These are phyloP conservation scores for Pyricularia sp. DNA, from an alignment of 2,329 filamentous ascomycete species.

Conservation along the genomic window DNA sequence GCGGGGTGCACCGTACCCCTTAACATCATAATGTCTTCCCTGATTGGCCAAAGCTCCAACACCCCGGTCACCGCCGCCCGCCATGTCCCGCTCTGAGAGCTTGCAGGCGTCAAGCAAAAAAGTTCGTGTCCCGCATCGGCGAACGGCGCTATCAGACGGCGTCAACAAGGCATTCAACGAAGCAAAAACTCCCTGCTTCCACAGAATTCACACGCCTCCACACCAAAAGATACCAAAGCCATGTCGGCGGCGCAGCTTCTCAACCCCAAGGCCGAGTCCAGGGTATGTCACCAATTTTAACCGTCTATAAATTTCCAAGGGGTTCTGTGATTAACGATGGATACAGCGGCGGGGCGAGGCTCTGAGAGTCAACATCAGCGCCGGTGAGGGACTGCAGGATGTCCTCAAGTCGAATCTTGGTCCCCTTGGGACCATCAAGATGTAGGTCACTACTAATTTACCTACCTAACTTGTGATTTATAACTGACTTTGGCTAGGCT, in stretches of 20 bases:
- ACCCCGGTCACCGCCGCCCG: neutral
- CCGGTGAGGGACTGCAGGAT: constrained; percentile 85
- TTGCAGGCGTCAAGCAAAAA: constrained; percentile 13
- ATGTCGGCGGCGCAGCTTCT: constrained; percentile 98
- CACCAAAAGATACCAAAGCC: constrained; percentile 6
- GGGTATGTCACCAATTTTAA: constrained; percentile 45
- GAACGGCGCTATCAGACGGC: neutral
- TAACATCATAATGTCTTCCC: neutral
- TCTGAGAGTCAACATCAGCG: constrained; percentile 90
- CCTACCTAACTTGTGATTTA: neutral
- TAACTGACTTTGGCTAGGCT: constrained; percentile 33
- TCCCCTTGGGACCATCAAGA: constrained; percentile 89
- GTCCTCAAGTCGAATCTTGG: constrained; percentile 94
- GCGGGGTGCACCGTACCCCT: neutral
- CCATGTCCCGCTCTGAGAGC: constrained; percentile 2
- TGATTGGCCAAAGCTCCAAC: constrained; percentile 5
- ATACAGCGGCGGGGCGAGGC: constrained; percentile 85
- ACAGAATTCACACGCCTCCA: constrained; percentile 4
- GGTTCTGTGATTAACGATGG: neutral
- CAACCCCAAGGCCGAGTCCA: constrained; percentile 96
- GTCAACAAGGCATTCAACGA: neutral
- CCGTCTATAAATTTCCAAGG: neutral
- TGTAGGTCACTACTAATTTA: constrained; percentile 37
- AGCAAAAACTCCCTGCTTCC: constrained; percentile 3
- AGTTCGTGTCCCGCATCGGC: constrained; percentile 10